Conservation (phyloP, 1,284 basidiomycete species). For the Polyporus tsugae region DNA sequence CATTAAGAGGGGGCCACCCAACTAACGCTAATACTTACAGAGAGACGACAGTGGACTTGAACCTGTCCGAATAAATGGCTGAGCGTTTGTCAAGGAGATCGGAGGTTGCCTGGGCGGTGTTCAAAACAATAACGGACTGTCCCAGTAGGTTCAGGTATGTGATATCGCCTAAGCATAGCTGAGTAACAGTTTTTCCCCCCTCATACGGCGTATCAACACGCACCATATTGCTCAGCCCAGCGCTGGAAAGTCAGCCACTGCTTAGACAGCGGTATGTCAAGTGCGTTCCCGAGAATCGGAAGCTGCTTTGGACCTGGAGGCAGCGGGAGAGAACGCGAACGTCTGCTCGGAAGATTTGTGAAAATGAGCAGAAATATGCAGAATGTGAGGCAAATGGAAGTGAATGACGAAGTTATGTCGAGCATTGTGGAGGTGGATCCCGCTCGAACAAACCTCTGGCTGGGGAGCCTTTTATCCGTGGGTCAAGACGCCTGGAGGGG, state of each 20-base stretch:
- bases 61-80: slow-evolving; percentile 42
- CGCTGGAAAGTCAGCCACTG: slow-evolving; percentile 24
- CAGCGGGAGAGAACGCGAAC: slow-evolving; percentile 4
- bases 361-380: neutral
- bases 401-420: neutral
- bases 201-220: neutral
- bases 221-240: slow-evolving; percentile 26
- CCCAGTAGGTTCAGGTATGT: slow-evolving; percentile 25
- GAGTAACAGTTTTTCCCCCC: neutral
- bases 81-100: slow-evolving; percentile 31
- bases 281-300: slow-evolving; percentile 26
- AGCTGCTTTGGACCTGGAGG: slow-evolving; percentile 26
- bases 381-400: neutral
- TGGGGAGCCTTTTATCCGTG: neutral
- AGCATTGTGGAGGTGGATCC: slow-evolving; percentile 6
- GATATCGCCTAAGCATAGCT: slow-evolving; percentile 21
- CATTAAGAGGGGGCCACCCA: too few relatives aligned
- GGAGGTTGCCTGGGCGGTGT: slow-evolving; percentile 14
- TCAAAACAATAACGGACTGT: slow-evolving; percentile 14
- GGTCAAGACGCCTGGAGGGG: neutral
- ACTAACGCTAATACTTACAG: slow-evolving; percentile 11
- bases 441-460: neutral
- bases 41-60: slow-evolving; percentile 20
- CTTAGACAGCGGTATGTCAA: slow-evolving; percentile 23
- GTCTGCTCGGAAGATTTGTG: neutral